Conservation (phyloP, 202 grass and related monocot genomes). For the Hordeum pubiflorum region DNA sequence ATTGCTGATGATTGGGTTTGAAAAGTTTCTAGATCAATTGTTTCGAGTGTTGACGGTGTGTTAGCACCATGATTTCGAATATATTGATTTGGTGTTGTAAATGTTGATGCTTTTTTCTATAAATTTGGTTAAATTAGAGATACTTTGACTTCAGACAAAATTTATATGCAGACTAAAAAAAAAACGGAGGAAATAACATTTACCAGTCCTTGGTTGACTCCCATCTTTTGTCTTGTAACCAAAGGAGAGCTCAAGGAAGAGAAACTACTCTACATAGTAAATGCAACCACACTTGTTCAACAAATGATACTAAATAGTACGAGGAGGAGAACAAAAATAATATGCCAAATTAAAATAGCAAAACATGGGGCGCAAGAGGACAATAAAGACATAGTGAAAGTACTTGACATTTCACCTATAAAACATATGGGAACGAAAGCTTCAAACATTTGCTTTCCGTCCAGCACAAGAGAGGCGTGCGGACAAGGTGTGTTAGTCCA, state of each 20-base stretch:
- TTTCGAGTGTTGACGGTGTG: background rate
- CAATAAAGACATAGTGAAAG: background rate
- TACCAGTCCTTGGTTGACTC: background rate
- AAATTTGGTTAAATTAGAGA: no score
- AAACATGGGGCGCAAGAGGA: background rate
- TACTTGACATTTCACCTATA: constrained; percentile 26
- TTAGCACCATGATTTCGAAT: background rate
- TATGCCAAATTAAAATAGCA: constrained; percentile 2
- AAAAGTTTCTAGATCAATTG: background rate
- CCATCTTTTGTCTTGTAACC: background rate
- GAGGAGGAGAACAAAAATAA: background rate
- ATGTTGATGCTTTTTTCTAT: no score
- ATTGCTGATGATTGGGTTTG: background rate
- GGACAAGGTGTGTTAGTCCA: constrained; percentile 29
- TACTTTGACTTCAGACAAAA: no score
- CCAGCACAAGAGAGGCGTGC: constrained; percentile 23
- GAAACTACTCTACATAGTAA: background rate
- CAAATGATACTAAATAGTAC: background rate
- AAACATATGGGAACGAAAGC: constrained; percentile 3
- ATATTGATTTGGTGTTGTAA: no score
- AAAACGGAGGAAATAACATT: background rate
- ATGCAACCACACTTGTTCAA: constrained; percentile 4
- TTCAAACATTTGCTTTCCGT: constrained; percentile 22
- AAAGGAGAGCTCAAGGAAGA: background rate
- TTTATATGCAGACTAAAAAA: no score